phyloP scores from a whole-genome alignment of 495 filamentous ascomycete genomes.

The Usnea hakonensis region DNA sequence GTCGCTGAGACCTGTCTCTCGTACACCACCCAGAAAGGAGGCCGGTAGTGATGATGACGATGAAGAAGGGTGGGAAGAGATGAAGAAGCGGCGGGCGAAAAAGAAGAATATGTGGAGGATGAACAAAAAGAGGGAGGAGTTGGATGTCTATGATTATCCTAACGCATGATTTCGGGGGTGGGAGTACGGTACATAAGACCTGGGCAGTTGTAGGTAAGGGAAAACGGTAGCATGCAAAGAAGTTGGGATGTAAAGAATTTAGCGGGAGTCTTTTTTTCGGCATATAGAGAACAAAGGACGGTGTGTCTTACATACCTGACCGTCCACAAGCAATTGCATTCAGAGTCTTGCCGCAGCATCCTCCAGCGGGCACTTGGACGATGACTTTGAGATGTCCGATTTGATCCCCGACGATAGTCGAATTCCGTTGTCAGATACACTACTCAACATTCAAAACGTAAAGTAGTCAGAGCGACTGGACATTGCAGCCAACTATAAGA shows the following conservation, averaged over 20 bases:
- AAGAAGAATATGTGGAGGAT: constrained; percentile 67
- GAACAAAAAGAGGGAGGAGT: constrained; percentile 44
- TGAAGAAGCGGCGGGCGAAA: constrained; percentile 76
- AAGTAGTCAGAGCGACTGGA: too few species aligned
- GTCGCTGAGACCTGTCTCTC: constrained; percentile 26
- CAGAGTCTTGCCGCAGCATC: not conserved
- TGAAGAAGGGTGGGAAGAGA: constrained; percentile 78
- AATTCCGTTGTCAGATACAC: not conserved
- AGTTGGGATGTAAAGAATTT: not conserved
- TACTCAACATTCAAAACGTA: too few species aligned
- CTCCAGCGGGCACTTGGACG: not conserved
- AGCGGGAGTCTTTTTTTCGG: not conserved
- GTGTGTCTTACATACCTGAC: not conserved
- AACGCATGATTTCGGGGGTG: not conserved
- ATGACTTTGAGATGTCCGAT: too few species aligned
- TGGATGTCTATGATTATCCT: constrained; percentile 20
- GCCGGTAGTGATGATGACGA: constrained; percentile 60
- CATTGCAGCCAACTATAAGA: too few species aligned
- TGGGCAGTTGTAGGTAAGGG: not conserved
- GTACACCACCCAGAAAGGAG: constrained; percentile 28
- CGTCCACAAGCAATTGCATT: not conserved
- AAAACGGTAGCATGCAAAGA: not conserved
- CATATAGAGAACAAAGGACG: not conserved
- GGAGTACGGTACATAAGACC: not conserved
- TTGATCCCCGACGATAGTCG: not conserved